Evolutionary conservation across 805 yeast species (phyloP).

Genomic region (Komagataella kurtzmanii): DNA sequence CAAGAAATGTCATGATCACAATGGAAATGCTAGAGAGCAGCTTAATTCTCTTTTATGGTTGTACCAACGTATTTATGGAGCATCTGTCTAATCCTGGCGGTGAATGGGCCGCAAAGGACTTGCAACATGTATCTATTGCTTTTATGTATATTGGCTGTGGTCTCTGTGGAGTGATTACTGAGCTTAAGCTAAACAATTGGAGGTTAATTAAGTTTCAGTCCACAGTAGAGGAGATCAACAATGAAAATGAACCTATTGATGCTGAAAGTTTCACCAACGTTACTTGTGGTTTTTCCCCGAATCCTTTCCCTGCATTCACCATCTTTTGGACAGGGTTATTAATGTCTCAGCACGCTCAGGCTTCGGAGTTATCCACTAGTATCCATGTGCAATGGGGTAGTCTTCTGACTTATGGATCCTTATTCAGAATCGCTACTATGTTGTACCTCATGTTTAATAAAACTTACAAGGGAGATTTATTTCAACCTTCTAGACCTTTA

Average conservation of each 20-base stretch:
- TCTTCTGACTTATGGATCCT: constrained; percentile 69
- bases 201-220: constrained; percentile 20
- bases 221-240: constrained; percentile 2
- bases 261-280: constrained; percentile 12
- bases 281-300: constrained; percentile 74
- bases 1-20: constrained; percentile 36
- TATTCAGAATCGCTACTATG: constrained; percentile 58
- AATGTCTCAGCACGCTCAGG: constrained; percentile 92
- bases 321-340: constrained; percentile 93
- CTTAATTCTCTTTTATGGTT: constrained; percentile 77
- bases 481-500: constrained; percentile 57
- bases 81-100: constrained; percentile 73
- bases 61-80: constrained; percentile 82
- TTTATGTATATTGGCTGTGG: constrained; percentile 90
- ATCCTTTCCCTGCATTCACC: constrained; percentile 88
- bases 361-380: constrained; percentile 59
- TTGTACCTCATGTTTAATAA: constrained; percentile 34
- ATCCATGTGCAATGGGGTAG: constrained; percentile 92
- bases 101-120: constrained; percentile 78
- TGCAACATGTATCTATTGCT: constrained; percentile 85
- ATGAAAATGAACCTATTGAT: constrained; percentile 8
- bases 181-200: constrained; percentile 52
- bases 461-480: constrained; percentile 14
- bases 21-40: constrained; percentile 80
- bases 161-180: constrained; percentile 76